Conservation (phyloP, 768 basidiomycete species). For the Tricholoma terreum region DNA sequence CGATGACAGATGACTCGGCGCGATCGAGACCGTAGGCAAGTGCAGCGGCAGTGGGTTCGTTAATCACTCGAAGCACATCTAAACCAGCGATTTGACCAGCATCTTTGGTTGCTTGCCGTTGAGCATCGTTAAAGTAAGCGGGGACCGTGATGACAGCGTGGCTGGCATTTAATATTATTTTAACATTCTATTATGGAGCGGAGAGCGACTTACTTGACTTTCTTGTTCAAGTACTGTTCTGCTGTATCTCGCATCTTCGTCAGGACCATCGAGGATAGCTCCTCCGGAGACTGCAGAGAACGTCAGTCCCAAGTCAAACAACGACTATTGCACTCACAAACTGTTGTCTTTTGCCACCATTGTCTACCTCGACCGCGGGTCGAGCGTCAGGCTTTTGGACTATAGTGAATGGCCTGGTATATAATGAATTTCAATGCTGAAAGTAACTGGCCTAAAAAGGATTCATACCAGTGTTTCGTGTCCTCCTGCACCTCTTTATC, state of each 20-base stretch:
- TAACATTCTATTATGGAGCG: background rate
- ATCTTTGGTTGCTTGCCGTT: conserved; percentile 97
- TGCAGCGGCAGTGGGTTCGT: conserved; percentile 98
- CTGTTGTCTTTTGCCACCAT: conserved; percentile 76
- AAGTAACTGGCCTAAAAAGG: background rate
- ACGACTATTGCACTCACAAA: conserved; percentile 49
- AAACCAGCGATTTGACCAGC: conserved; percentile 97
- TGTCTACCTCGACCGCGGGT: conserved; percentile 83
- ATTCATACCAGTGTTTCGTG: conserved; percentile 71
- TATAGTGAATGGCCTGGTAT: conserved; percentile 74
- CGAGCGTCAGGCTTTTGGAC: conserved; percentile 68
- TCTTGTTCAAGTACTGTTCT: conserved; percentile 89
- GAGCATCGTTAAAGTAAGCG: conserved; percentile 99
- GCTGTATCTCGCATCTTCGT: conserved; percentile 96
- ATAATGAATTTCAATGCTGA: conserved; percentile 1
- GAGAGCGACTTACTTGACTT: conserved; percentile 73
- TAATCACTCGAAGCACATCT: conserved; percentile 97
- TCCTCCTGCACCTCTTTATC: conserved; percentile 95
- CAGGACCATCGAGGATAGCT: conserved; percentile 84
- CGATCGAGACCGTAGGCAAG: conserved; percentile 97
- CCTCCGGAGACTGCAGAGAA: conserved; percentile 67
- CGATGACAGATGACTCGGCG: conserved; percentile 80
- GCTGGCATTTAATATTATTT: conserved; percentile 33
- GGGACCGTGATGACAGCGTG: conserved; percentile 94
- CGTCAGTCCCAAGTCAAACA: conserved; percentile 6